These are phyloP conservation scores for Cyberlindnera nakhonratchasimensis DNA, from an alignment of 805 yeast species.

Conservation along the genomic window DNA sequence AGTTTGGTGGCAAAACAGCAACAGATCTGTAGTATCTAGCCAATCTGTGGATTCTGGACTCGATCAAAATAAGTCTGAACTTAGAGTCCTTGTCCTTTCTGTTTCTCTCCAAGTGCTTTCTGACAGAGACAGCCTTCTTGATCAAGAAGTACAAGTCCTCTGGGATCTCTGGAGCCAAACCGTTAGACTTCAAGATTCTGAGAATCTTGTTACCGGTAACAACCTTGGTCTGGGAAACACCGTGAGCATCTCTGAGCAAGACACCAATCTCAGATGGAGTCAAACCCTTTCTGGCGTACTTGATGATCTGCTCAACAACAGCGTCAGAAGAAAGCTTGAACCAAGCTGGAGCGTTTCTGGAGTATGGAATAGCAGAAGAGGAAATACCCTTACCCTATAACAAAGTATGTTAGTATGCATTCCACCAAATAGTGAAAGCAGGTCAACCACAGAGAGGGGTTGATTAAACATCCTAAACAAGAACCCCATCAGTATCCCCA, in stretches of 20 bases:
- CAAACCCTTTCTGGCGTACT: constrained; percentile 99
- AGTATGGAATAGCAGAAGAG: constrained; percentile 98
- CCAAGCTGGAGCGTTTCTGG: constrained; percentile 99
- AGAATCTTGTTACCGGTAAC: constrained; percentile 99
- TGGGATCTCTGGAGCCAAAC: constrained; percentile 99
- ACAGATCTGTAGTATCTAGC: constrained; percentile 99
- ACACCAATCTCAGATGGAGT: constrained; percentile 99
- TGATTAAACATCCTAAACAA: background rate
- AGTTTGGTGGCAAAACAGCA: constrained; percentile 98
- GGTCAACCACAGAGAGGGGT: constrained; percentile 7
- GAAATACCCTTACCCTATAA: constrained; percentile 97
- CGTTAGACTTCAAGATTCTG: constrained; percentile 98
- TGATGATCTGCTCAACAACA: constrained; percentile 96
- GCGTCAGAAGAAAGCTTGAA: constrained; percentile 95
- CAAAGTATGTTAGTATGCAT: constrained; percentile 39
- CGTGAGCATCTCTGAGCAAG: constrained; percentile 98
- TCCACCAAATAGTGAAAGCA: constrained; percentile 8
- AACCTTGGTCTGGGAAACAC: constrained; percentile 96
- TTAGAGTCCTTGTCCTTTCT: constrained; percentile 99
- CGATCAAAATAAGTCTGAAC: constrained; percentile 99
- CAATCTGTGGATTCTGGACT: constrained; percentile 99
- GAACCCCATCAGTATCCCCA: constrained; percentile 5
- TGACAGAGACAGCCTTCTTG: constrained; percentile 99
- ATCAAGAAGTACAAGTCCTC: constrained; percentile 99
- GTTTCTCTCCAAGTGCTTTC: constrained; percentile 99